Base-by-base conservation (phyloP, 2,329 filamentous ascomycete genomes). In the Pseudogymnoascus sp. region DNA sequence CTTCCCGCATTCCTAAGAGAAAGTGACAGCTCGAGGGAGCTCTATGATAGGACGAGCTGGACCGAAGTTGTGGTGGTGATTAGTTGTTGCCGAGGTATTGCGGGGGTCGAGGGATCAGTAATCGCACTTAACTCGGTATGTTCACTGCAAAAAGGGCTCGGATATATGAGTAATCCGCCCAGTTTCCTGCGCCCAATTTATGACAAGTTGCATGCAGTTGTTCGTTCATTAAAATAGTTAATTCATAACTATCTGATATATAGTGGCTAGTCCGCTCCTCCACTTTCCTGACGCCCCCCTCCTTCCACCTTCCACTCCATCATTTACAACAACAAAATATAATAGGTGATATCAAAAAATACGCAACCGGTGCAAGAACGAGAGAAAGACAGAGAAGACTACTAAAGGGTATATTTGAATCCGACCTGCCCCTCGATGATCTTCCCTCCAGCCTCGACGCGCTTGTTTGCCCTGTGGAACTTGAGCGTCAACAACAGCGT, bases 401-500 rank as follows among this genome's bases (percentile, higher is more conserved):
- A 55, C 58, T 61, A 61, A 43, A 61, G 39, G 37, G 60, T 61
- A 61, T 71, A 72, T 52, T 63, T 65, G 43, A 71, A 72, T 12
- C 69, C 71, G 26, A 66, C 66, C 58, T 71, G 64, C 3, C 66
- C 67, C 29, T 70, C 71, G 60, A 73, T 72, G 6, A 70, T 63
- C 59, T 70, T 65, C 49, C 70, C 67, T 5, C 71, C 71, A 6
- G 63, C 45, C 23, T 67, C 70, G 10, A 67, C 67, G 62, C 70
- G 66, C 55, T 66, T 66, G 61, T 74, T 74, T 52, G 66, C 64
- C 4, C 62, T 41, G 41, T 63, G 64, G 63, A 73, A 68, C 14
- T 69, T 68, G 6, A 67, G 10, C 0, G 69, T 67, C 39, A 69
- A 63, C 14, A 64, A 58, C 11, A 43, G 29, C 2, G 70, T 64